A percentile compares a stretch with the other conserved stretches of the same genome.
Conservation (phyloP, 331 rosid species). For the Phaseolus coccineus region DNA sequence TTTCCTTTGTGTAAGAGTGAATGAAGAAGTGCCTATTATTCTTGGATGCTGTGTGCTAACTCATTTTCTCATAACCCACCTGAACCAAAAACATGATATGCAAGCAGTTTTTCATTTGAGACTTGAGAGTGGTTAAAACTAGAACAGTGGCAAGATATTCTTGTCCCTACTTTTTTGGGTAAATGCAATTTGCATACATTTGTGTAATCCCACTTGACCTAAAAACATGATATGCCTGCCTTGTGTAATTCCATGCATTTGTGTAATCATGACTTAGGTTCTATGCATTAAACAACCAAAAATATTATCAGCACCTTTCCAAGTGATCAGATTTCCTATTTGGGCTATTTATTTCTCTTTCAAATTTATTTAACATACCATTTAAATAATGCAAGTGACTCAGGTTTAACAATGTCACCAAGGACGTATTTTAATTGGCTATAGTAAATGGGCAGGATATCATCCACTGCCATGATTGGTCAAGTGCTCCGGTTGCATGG, state of each 20-base stretch:
- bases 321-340: constrained; percentile 27
- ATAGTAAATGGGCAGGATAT: constrained; percentile 73
- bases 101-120: constrained; percentile 14
- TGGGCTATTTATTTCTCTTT: constrained; percentile 1
- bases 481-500: constrained; percentile 94
- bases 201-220: no score
- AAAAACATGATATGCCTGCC: not conserved
- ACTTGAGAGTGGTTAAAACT: constrained; percentile 19
- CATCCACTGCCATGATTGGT: constrained; percentile 98
- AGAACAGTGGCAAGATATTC: not conserved
- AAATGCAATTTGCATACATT: no score
- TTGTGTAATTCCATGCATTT: constrained; percentile 21
- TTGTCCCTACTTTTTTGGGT: constrained; percentile 2
- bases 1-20: constrained; percentile 6
- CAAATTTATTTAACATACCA: not conserved
- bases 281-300: constrained; percentile 20
- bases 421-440: constrained; percentile 45
- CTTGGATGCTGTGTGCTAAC: not conserved
- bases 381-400: constrained; percentile 15
- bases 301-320: constrained; percentile 23
- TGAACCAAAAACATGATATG: constrained; percentile 8
- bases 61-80: constrained; percentile 24
- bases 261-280: not conserved
- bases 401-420: constrained; percentile 15
- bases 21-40: not conserved